These are phyloP conservation scores for Laguncularia racemosa DNA, from an alignment of 345 rosid species.

Conservation along the genomic window DNA sequence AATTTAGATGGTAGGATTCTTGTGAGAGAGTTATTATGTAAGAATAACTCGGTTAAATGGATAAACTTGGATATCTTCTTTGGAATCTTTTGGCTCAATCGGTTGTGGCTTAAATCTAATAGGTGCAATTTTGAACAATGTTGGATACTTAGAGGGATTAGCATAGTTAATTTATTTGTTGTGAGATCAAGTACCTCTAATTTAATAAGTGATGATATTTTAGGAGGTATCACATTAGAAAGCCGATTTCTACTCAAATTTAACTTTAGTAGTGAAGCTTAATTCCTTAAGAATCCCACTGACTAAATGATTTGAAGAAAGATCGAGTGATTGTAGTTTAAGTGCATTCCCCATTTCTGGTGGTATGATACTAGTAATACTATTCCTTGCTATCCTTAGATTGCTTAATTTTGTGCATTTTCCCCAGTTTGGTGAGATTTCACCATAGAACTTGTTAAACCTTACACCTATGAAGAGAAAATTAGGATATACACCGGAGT, in stretches of 20 bases:
- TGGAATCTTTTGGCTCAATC: conserved; percentile 19
- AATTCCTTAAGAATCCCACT: not conserved
- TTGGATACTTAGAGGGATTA: not conserved
- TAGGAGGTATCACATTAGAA: conserved; percentile 7
- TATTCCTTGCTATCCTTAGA: conserved; percentile 7
- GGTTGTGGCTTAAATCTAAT: conserved; percentile 29
- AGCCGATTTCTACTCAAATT: not conserved
- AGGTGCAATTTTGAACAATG: conserved; percentile 7
- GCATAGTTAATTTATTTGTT: conserved; percentile 10
- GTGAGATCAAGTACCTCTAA: conserved; percentile 22
- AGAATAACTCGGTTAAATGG: conserved; percentile 4
- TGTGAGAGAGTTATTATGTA: conserved; percentile 15
- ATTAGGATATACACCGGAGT: conserved; percentile 14
- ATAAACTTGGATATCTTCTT: not conserved
- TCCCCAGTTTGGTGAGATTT: conserved; percentile 23
- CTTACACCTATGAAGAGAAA: conserved; percentile 17
- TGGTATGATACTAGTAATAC: conserved; percentile 22
- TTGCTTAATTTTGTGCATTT: not conserved
- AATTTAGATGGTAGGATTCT: conserved; percentile 1
- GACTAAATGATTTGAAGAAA: not conserved
- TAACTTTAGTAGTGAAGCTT: not conserved
- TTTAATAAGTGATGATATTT: not conserved
- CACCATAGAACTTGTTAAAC: conserved; percentile 16
- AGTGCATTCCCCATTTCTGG: conserved; percentile 13
- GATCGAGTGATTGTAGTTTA: not conserved